Evolutionary conservation across 305 asterid genomes (phyloP).

Genomic region (Coffea humblotiana): DNA sequence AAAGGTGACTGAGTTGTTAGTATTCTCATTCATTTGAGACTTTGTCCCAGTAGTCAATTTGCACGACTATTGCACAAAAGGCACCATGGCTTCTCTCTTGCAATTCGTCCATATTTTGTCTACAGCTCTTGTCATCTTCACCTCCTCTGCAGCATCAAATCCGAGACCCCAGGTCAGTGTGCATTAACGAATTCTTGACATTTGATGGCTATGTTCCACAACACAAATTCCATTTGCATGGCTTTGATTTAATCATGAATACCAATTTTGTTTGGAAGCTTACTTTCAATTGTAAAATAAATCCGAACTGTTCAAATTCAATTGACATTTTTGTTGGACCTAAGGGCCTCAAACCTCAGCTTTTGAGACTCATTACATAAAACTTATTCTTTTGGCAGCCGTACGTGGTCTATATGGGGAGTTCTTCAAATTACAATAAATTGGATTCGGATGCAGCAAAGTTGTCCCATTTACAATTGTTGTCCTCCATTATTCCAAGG

Average conservation of each 20-base stretch:
- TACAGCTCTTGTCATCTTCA: slow-evolving; percentile 20
- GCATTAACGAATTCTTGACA: neutral
- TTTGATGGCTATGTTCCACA: neutral
- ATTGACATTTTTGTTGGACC: too few relatives aligned
- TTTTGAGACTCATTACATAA: neutral
- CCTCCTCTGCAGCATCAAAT: slow-evolving; percentile 27
- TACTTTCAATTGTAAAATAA: neutral
- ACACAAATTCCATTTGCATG: too few relatives aligned
- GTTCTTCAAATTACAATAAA: slow-evolving; percentile 35
- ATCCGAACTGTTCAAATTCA: neutral
- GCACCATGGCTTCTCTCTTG: slow-evolving; percentile 40
- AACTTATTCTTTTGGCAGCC: slow-evolving; percentile 43
- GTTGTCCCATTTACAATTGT: slow-evolving; percentile 38
- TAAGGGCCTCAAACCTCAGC: too few relatives aligned
- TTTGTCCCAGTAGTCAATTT: too few relatives aligned
- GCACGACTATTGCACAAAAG: neutral
- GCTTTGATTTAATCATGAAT: too few relatives aligned
- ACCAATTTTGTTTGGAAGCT: neutral
- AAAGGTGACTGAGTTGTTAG: neutral
- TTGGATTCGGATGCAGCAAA: slow-evolving; percentile 24
- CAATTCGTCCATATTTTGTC: slow-evolving; percentile 28
- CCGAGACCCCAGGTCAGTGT: slow-evolving; percentile 36
- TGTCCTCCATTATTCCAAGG: slow-evolving; percentile 67
- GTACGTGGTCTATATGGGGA: slow-evolving; percentile 73
- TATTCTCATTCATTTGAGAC: neutral